Percentiles rank a stretch among this genome's conserved stretches.
These are phyloP conservation scores for Cymbopogon flexuosus DNA, from an alignment of 202 grass and related monocot species.

Conservation along the genomic window DNA sequence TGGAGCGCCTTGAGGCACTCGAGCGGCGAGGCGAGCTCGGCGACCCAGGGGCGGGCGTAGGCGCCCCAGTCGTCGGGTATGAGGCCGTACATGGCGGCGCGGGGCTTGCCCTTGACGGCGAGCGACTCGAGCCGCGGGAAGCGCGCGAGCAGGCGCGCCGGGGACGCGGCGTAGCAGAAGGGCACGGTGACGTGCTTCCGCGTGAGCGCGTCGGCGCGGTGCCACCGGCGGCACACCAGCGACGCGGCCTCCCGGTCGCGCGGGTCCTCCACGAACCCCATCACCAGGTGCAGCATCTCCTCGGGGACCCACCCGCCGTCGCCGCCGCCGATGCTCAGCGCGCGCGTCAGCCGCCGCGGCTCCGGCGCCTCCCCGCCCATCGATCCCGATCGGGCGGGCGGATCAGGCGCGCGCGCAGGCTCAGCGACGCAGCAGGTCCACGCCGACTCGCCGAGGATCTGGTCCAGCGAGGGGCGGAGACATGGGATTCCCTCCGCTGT, in stretches of 20 bases:
- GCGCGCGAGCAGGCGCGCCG: slow-evolving; percentile 49
- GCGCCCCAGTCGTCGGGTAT: slow-evolving; percentile 84
- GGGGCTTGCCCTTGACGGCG: slow-evolving; percentile 81
- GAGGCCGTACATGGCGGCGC: slow-evolving; percentile 81
- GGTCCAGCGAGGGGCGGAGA: not conserved
- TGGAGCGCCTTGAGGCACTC: slow-evolving; percentile 79
- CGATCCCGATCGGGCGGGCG: slow-evolving; percentile 7
- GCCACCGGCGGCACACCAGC: slow-evolving; percentile 68
- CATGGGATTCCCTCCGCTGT: slow-evolving; percentile 26
- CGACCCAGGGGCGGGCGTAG: slow-evolving; percentile 53
- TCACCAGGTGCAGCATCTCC: slow-evolving; percentile 63
- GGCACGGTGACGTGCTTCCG: slow-evolving; percentile 84
- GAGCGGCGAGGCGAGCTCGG: slow-evolving; percentile 47
- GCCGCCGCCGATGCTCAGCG: slow-evolving; percentile 30
- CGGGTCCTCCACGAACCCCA: slow-evolving; percentile 67
- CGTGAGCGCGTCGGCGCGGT: slow-evolving; percentile 67
- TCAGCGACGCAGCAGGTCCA: not conserved
- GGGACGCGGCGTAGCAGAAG: slow-evolving; percentile 77
- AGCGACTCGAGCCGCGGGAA: slow-evolving; percentile 81
- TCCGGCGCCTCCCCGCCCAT: slow-evolving; percentile 56
- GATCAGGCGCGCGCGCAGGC: not conserved
- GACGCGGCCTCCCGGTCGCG: slow-evolving; percentile 69
- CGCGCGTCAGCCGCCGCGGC: slow-evolving; percentile 27
- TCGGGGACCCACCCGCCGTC: slow-evolving; percentile 46
- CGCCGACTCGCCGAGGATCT: slow-evolving; percentile 26